Evolutionary conservation across 2,329 filamentous ascomycete genomes (phyloP).

Genomic region (Cladophialophora bantiana): DNA sequence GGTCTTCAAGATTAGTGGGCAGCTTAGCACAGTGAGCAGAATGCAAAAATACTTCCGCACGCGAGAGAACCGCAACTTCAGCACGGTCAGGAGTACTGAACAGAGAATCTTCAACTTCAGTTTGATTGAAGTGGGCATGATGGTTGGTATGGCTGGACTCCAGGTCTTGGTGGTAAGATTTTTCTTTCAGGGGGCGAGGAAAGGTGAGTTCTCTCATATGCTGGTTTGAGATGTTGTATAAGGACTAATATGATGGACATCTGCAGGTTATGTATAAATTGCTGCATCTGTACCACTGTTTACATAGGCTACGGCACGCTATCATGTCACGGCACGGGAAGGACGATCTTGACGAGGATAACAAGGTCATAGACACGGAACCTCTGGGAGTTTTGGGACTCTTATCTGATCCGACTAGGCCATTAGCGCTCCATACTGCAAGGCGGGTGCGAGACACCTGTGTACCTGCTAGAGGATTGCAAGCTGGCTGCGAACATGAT

Average conservation of each 20-base stretch:
- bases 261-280: constrained; percentile 31
- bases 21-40: constrained; percentile 90
- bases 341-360: constrained; percentile 5
- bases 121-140: constrained; percentile 87
- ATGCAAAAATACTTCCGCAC: constrained; percentile 99
- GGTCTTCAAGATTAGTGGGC: constrained; percentile 90
- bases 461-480: not conserved
- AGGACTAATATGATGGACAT: not conserved
- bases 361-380: not conserved
- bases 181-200: constrained; percentile 92
- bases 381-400: not conserved
- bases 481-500: not conserved
- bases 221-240: not conserved
- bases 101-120: constrained; percentile 96
- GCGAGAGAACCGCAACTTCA: constrained; percentile 98
- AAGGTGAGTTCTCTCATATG: constrained; percentile 52
- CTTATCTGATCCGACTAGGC: not conserved
- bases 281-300: not conserved
- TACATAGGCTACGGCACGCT: not conserved
- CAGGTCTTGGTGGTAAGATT: constrained; percentile 98
- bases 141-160: constrained; percentile 91
- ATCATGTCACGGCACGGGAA: not conserved
- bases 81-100: constrained; percentile 95
- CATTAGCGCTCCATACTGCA: not conserved
- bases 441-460: not conserved